phyloP scores from a whole-genome alignment of 164 flowering plant species.

The Magnolia changhungtana region DNA sequence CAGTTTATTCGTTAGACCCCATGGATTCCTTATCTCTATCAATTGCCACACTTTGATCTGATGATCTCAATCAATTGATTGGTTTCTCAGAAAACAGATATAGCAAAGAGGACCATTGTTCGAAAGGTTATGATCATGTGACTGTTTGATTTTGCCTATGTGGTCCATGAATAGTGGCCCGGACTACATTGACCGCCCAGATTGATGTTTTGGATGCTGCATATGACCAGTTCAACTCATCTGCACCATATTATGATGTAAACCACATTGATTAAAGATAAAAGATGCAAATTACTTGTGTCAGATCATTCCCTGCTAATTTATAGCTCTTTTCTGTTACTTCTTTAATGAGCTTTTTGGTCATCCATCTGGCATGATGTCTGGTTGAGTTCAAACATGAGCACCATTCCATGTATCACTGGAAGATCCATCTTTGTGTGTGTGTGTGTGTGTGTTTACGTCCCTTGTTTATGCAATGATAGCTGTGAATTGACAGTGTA shows the following conservation, averaged over 20 bases:
- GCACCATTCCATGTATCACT: not conserved
- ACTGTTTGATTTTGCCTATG: not conserved
- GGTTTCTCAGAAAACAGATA: not conserved
- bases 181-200: not conserved
- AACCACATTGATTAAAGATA: too few species aligned
- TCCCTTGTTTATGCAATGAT: slow-evolving; percentile 7
- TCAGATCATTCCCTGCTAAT: too few species aligned
- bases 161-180: not conserved
- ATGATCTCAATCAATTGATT: not conserved
- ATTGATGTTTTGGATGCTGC: not conserved
- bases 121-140: not conserved
- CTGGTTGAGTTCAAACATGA: not conserved
- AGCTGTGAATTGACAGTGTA: slow-evolving; percentile 14
- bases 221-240: not conserved
- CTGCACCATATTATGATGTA: too few species aligned
- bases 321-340: too few species aligned
- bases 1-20: not conserved
- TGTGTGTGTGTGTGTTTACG: not conserved
- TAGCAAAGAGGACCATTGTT: not conserved
- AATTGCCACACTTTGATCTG: not conserved
- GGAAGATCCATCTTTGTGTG: not conserved
- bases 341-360: too few species aligned
- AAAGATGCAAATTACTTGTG: too few species aligned
- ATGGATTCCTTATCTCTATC: not conserved
- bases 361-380: not conserved